These are phyloP conservation scores for Candida pseudofarinosa DNA, from an alignment of 805 yeast species.

Conservation along the genomic window DNA sequence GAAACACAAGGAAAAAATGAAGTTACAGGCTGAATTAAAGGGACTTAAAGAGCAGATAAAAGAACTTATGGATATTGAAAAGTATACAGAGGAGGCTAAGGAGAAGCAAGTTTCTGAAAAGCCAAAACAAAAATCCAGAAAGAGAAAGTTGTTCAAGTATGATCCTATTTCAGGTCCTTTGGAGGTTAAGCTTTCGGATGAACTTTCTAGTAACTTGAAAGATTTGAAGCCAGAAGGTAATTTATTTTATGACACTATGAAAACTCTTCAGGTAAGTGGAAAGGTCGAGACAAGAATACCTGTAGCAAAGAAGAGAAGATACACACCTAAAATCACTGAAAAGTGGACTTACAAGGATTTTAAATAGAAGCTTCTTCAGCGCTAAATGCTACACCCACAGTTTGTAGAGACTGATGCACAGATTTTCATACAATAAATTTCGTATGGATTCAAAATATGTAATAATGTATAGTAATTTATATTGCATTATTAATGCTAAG, in stretches of 20 bases:
- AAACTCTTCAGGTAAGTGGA: slow-evolving; percentile 78
- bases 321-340: slow-evolving; percentile 74
- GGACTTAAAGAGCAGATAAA: slow-evolving; percentile 52
- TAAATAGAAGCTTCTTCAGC: slow-evolving; percentile 39
- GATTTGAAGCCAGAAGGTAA: slow-evolving; percentile 89
- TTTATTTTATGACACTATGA: slow-evolving; percentile 75
- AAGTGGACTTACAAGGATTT: slow-evolving; percentile 93
- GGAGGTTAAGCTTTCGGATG: slow-evolving; percentile 84
- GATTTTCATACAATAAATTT: not conserved
- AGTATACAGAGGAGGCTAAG: slow-evolving; percentile 18
- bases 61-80: slow-evolving; percentile 47
- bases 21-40: slow-evolving; percentile 54
- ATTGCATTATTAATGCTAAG: not conserved
- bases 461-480: not conserved
- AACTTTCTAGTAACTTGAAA: slow-evolving; percentile 80
- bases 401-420: not conserved
- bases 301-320: slow-evolving; percentile 59
- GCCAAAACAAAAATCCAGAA: slow-evolving; percentile 19
- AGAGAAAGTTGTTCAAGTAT: slow-evolving; percentile 41
- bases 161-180: slow-evolving; percentile 40
- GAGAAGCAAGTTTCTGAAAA: slow-evolving; percentile 15
- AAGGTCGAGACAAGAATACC: slow-evolving; percentile 81
- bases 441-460: not conserved
- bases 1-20: slow-evolving; percentile 55
- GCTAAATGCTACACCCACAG: not conserved